Base-by-base conservation (phyloP, 1,284 basidiomycete genomes). In the Puccinia triticina region DNA sequence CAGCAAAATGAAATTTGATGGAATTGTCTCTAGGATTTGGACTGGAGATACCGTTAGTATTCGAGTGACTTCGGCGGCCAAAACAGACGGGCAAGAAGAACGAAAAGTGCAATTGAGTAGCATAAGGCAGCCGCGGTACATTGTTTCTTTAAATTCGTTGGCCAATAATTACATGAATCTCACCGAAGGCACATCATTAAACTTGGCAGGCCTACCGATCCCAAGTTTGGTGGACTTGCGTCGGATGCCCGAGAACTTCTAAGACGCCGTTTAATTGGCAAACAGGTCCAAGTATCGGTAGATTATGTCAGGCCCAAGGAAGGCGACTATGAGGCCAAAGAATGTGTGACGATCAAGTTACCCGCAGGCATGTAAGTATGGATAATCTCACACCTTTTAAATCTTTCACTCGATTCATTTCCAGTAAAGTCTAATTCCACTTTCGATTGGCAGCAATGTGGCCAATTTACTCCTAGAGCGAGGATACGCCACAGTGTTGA, bases 271-370 rank as follows among this genome's bases (percentile, higher is more conserved):
- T 89, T 98, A 23, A 95, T 98, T 83, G 95, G 95, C 73, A 97
- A 96, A 88, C 90, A 91, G 83, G 94, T 97, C 80, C 93, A 89
- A 90, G 89, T 95, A 43, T 90, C 90, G 29, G 89, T 96, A 77
- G 95, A 98, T 88, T 98, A 96, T 85, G 88, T 95, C 84, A 92
- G 94, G 84, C 94, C 95, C n/a, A 90, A 91, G 81, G 96, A 98
- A 84, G 95, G 95, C 75, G 94, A 96, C 82, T 97, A 91, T 85
- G 96, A 96, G 78, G 94, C 95, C 87, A 91, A 94, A 75, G 94
- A 96, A 87, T 95, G 93, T 86, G 94, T 92, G 0, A 82, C 80
- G 10, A 64, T 82, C n/a, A 82, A 82, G 72, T 66, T 82, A 66
- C 72, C 80, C 8, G 50, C 80, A 12, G 80, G 71, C 75, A 53